phyloP scores from a whole-genome alignment of 805 yeast genomes.

The Metschnikowia lachancei region DNA sequence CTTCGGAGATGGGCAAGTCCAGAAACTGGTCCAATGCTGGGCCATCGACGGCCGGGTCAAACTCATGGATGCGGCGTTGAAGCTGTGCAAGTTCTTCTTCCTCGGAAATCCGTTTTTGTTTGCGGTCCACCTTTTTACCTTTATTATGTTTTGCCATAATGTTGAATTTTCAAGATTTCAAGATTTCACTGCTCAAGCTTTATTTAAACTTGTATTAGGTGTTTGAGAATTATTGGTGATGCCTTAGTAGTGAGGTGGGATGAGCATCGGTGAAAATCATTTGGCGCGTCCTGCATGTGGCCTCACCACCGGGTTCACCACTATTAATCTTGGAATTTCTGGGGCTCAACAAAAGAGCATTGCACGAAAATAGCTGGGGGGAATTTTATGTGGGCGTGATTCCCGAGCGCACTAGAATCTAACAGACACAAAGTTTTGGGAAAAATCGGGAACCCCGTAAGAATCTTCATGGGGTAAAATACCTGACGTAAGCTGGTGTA shows the following conservation, averaged over 20 bases:
- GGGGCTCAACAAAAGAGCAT: too few species aligned
- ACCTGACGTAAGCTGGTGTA: constrained; percentile 9
- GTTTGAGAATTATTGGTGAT: neutral
- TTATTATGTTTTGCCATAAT: constrained; percentile 17
- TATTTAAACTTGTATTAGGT: too few species aligned
- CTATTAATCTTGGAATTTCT: neutral
- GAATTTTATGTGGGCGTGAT: too few species aligned
- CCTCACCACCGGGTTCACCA: neutral
- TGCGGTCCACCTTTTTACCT: constrained; percentile 20
- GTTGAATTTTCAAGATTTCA: neutral
- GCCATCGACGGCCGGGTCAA: constrained; percentile 35
- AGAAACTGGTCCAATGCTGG: constrained; percentile 21
- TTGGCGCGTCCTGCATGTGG: constrained; percentile 2
- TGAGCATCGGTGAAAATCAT: constrained; percentile 16
- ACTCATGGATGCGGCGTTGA: constrained; percentile 51
- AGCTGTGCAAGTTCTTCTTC: constrained; percentile 41
- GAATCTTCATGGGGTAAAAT: neutral
- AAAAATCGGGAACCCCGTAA: too few species aligned
- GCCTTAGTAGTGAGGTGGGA: constrained; percentile 2
- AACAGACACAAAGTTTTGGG: too few species aligned
- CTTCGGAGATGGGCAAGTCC: constrained; percentile 71
- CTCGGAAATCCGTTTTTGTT: constrained; percentile 27
- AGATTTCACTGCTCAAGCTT: neutral
- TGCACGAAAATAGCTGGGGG: too few species aligned
- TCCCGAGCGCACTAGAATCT: too few species aligned